Conservation (phyloP, 441 rosid genomes). For the Macaranga tanarius region DNA sequence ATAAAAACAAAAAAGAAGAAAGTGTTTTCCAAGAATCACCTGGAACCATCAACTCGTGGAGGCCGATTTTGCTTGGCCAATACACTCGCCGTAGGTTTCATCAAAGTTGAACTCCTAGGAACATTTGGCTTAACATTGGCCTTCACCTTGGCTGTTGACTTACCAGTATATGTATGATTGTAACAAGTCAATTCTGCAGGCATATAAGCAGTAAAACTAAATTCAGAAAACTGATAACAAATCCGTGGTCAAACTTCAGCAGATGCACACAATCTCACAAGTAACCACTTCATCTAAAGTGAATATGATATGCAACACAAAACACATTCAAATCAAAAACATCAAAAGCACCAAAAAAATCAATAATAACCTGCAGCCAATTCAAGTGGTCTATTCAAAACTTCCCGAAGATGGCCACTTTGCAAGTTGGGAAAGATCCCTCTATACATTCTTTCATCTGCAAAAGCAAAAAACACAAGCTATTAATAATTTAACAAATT, state of each 20-base stretch:
- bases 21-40: conserved; percentile 44
- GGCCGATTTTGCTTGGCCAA: conserved; percentile 76
- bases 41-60: conserved; percentile 38
- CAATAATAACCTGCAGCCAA: conserved; percentile 36
- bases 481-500: neutral
- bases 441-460: conserved; percentile 26
- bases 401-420: conserved; percentile 30
- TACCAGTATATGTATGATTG: conserved; percentile 36
- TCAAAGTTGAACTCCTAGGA: conserved; percentile 81
- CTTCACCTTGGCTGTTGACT: conserved; percentile 39
- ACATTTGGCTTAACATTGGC: conserved; percentile 32
- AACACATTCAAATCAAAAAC: neutral
- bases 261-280: no score
- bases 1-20: neutral
- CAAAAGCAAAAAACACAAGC: neutral
- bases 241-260: no score
- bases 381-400: conserved; percentile 30
- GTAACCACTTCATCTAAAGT: no score
- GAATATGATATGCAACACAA: neutral
- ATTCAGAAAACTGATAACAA: neutral
- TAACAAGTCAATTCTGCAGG: conserved; percentile 45
- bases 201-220: neutral
- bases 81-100: conserved; percentile 92
- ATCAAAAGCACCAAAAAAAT: neutral
- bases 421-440: conserved; percentile 36